A percentile compares a stretch with the other conserved stretches of the same genome.
These are phyloP conservation scores for Bretziella fagacearum DNA, from an alignment of 2,329 filamentous ascomycete genomes.

Conservation along the genomic window DNA sequence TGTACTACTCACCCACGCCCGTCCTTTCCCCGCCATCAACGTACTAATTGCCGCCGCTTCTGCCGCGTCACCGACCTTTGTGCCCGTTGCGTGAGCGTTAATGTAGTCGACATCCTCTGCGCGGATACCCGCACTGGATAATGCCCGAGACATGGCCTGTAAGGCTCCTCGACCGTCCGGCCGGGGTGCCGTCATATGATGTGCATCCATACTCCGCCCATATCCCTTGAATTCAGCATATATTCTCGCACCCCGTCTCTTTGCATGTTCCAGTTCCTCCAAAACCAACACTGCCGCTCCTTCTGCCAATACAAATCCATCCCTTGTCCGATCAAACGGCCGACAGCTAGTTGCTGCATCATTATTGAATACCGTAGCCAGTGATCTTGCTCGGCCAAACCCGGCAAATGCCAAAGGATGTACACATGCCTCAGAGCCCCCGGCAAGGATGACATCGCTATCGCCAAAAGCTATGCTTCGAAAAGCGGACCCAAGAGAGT, in stretches of 20 bases:
- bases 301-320: slow-evolving; percentile 85
- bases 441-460: slow-evolving; percentile 90
- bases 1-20: slow-evolving; percentile 56
- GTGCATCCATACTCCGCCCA: slow-evolving; percentile 74
- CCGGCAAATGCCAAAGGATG: slow-evolving; percentile 86
- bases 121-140: slow-evolving; percentile 52
- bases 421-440: slow-evolving; percentile 86
- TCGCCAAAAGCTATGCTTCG: slow-evolving; percentile 83
- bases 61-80: slow-evolving; percentile 66
- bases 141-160: slow-evolving; percentile 68
- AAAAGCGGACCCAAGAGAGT: slow-evolving; percentile 87
- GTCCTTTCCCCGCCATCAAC: slow-evolving; percentile 24
- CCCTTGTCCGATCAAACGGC: slow-evolving; percentile 66
- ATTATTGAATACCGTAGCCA: slow-evolving; percentile 68
- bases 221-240: slow-evolving; percentile 86
- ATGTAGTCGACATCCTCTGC: slow-evolving; percentile 71
- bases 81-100: slow-evolving; percentile 90
- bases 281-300: slow-evolving; percentile 76
- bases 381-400: slow-evolving; percentile 72
- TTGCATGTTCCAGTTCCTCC: slow-evolving; percentile 82
- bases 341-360: slow-evolving; percentile 54
- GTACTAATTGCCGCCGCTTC: slow-evolving; percentile 70
- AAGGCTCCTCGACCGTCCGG: slow-evolving; percentile 68
- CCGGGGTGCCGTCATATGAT: slow-evolving; percentile 84
- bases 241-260: slow-evolving; percentile 56